A percentile compares a stretch with the other conserved stretches of the same genome.
phyloP scores from a whole-genome alignment of 2,329 filamentous ascomycete species.

The Pseudogymnoascus destructans region DNA sequence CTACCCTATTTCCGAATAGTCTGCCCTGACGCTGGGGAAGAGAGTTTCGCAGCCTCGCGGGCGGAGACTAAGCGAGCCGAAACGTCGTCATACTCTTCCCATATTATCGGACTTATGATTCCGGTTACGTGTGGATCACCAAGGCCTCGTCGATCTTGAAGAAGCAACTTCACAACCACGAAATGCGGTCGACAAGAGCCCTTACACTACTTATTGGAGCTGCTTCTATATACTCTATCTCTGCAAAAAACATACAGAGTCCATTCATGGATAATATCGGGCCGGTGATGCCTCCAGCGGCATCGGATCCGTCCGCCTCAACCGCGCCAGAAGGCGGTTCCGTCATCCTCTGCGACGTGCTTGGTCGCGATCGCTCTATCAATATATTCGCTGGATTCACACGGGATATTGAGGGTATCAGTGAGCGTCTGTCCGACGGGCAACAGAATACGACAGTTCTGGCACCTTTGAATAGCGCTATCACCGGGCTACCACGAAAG shows the following conservation, averaged over 20 bases:
- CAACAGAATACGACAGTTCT: conserved; percentile 67
- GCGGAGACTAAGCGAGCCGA: conserved; percentile 8
- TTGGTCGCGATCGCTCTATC: conserved; percentile 64
- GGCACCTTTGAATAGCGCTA: conserved; percentile 71
- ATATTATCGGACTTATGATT: neutral
- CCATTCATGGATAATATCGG: conserved; percentile 18
- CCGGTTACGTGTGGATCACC: neutral
- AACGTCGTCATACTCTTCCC: conserved; percentile 6
- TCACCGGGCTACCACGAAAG: conserved; percentile 67
- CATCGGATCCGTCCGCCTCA: conserved; percentile 17
- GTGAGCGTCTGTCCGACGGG: conserved; percentile 53
- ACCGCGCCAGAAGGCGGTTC: conserved; percentile 27
- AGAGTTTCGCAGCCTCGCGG: conserved; percentile 6
- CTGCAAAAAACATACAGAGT: neutral
- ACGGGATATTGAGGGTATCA: conserved; percentile 58
- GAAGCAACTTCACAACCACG: neutral
- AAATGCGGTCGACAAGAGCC: conserved; percentile 5
- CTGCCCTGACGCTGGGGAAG: conserved; percentile 5
- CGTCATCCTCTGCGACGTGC: conserved; percentile 70
- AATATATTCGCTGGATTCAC: conserved; percentile 76
- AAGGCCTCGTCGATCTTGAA: neutral
- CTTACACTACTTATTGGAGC: neutral
- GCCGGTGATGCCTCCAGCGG: conserved; percentile 18
- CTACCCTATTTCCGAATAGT: neutral
- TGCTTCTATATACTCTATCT: neutral